phyloP scores from a whole-genome alignment of 2,329 filamentous ascomycete genomes.

The Stenocarpella maydis region DNA sequence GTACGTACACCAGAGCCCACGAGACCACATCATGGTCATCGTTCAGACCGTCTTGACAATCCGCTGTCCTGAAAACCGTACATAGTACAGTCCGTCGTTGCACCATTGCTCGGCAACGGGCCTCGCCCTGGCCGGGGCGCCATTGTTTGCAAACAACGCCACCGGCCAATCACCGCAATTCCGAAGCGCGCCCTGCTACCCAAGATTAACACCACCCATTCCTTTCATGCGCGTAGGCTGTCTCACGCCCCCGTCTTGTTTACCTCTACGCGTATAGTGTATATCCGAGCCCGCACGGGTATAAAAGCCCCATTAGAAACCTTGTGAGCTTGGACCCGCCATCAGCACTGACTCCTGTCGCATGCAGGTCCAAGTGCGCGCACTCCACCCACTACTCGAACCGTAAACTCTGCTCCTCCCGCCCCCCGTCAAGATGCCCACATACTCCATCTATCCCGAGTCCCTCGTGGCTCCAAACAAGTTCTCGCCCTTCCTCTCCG shows the following conservation, averaged over 20 bases:
- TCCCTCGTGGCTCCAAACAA: conserved; percentile 30
- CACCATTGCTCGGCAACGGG: conserved; percentile 31
- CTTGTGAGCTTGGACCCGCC: background rate
- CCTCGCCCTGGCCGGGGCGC: background rate
- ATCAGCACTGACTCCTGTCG: background rate
- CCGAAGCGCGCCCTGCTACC: background rate
- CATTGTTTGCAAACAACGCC: conserved; percentile 8
- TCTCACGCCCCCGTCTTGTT: conserved; percentile 6
- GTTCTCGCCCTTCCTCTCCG: conserved; percentile 28
- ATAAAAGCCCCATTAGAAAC: conserved; percentile 2
- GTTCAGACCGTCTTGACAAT: background rate
- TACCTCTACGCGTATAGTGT: too few relatives aligned
- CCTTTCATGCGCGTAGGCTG: conserved; percentile 1
- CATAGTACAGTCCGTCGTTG: too few relatives aligned
- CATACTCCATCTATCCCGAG: conserved; percentile 30
- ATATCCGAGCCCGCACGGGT: background rate
- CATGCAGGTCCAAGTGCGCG: background rate
- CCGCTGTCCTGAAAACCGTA: too few relatives aligned
- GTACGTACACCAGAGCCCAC: too few relatives aligned
- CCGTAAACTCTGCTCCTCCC: background rate
- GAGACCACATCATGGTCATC: too few relatives aligned
- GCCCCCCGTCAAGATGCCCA: conserved; percentile 19
- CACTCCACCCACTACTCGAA: background rate
- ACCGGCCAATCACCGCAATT: conserved; percentile 21
- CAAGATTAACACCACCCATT: background rate